Base-by-base conservation (phyloP, 768 basidiomycete species). In the Psilocybe cyanescens region DNA sequence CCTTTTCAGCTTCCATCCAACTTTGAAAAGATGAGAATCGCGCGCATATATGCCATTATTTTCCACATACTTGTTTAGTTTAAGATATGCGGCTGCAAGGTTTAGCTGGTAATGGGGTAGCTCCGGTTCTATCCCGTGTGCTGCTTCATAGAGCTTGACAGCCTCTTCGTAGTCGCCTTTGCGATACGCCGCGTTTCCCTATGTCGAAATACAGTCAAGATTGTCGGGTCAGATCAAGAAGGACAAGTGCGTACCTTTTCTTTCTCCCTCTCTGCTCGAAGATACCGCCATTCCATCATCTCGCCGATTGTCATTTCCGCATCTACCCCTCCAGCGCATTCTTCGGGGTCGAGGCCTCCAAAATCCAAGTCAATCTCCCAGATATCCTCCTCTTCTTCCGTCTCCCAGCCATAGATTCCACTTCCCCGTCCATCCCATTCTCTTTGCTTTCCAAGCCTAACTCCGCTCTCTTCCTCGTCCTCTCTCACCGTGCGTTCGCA, bases 401-500 rank as follows among this genome's bases (percentile, higher is more conserved):
- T 89, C 66, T 86, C 88, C 90, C 90, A 92, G 1, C 88, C 89
- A 67, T 78, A 82, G 3, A 91, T 79, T 3, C 90, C 89, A 56
- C 83, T 86, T 65, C 90, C 90, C 63, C 90, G 78, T 4, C 89
- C 89, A 64, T 91, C 90, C 90, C 90, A 91, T 67, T 91, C 90
- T 50, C 86, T 75, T 67, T 87, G 85, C 68, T 91, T 91, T 5
- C 90, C 90, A 0, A 81, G 73, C 39, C 87, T 70, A 1, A 53
- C 51, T 1, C 56, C 56, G 17, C 56, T 47, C 12, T 85, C 86
- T 65, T 85, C 84, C 66, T 90, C 90, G 30, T 89, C 89, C 69
- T 88, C 85, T 51, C 88, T 72, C 33, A 90, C 89, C 7, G 88
- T 88, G 59, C 80, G 80, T 75, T 91, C 90, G 63, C 90, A 91